These are phyloP conservation scores for Teunomyces kruisii DNA, from an alignment of 805 yeast species.

Conservation along the genomic window DNA sequence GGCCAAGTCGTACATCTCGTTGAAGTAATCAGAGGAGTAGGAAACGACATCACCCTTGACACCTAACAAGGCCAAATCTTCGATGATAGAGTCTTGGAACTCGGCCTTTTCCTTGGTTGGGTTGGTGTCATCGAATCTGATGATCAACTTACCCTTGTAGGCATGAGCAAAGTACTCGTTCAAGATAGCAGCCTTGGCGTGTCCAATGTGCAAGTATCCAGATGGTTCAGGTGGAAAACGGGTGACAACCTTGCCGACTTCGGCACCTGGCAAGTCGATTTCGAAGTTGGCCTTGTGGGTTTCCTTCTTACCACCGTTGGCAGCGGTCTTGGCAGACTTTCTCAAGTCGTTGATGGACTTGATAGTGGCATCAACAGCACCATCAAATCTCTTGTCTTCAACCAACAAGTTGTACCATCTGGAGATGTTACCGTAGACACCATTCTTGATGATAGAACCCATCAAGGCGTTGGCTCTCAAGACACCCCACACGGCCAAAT, in stretches of 20 bases:
- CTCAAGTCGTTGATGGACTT: constrained; percentile 72
- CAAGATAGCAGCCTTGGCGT: constrained; percentile 96
- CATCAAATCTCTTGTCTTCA: constrained; percentile 65
- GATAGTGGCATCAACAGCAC: constrained; percentile 62
- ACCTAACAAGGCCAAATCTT: constrained; percentile 87
- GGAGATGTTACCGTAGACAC: constrained; percentile 78
- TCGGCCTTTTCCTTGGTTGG: constrained; percentile 96
- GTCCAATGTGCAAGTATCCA: constrained; percentile 98
- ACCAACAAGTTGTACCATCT: constrained; percentile 90
- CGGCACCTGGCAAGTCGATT: constrained; percentile 88
- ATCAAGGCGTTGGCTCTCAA: constrained; percentile 90
- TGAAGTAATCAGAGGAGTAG: constrained; percentile 91
- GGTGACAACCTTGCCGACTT: constrained; percentile 92
- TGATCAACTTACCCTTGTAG: constrained; percentile 94
- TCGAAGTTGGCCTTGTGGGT: constrained; percentile 93
- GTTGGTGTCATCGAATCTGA: constrained; percentile 97
- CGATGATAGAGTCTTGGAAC: constrained; percentile 90
- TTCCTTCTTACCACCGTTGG: constrained; percentile 58
- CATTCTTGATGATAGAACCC: constrained; percentile 85
- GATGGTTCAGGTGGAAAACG: constrained; percentile 99
- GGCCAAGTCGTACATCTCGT: constrained; percentile 85
- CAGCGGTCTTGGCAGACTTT: constrained; percentile 55
- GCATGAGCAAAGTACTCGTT: constrained; percentile 95
- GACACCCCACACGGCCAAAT: constrained; percentile 90
- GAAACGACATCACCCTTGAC: constrained; percentile 88